Conservation (phyloP, 2,329 filamentous ascomycete genomes). For the Sporothrix euskadiensis region DNA sequence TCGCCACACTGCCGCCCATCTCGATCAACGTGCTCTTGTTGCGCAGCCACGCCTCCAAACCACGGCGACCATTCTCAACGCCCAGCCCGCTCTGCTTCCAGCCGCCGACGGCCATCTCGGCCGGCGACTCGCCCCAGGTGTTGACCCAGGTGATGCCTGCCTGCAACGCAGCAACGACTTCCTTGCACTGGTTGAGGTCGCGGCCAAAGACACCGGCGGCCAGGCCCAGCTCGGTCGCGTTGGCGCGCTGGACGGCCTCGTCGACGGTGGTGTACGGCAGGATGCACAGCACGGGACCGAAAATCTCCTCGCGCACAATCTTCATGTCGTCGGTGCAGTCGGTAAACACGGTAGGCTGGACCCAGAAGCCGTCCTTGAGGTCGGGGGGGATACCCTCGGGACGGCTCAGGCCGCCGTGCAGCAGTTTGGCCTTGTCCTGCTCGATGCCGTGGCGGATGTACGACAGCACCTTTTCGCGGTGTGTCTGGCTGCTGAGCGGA, state of each 20-base stretch:
- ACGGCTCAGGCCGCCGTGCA: constrained; percentile 64
- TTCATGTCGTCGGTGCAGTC: constrained; percentile 81
- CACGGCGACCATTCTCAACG: constrained; percentile 79
- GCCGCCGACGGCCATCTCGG: constrained; percentile 88
- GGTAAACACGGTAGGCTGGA: constrained; percentile 80
- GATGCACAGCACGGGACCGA: constrained; percentile 83
- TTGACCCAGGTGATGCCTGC: constrained; percentile 92
- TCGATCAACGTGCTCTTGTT: constrained; percentile 90
- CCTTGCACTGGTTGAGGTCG: constrained; percentile 72
- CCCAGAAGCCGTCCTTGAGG: constrained; percentile 72
- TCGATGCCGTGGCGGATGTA: constrained; percentile 78
- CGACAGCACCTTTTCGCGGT: constrained; percentile 73
- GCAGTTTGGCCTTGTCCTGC: constrained; percentile 69
- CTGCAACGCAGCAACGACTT: constrained; percentile 68
- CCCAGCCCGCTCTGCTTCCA: constrained; percentile 91
- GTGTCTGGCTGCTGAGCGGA: constrained; percentile 72
- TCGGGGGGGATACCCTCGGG: constrained; percentile 52
- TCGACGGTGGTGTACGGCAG: constrained; percentile 70
- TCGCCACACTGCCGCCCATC: constrained; percentile 69
- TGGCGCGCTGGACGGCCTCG: constrained; percentile 71
- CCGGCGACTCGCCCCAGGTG: constrained; percentile 88
- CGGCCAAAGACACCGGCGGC: constrained; percentile 82
- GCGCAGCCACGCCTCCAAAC: constrained; percentile 77
- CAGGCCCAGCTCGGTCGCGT: constrained; percentile 74
- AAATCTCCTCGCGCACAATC: constrained; percentile 81